phyloP scores from a whole-genome alignment of 306 rosid genomes.

The Vigna trinervia region DNA sequence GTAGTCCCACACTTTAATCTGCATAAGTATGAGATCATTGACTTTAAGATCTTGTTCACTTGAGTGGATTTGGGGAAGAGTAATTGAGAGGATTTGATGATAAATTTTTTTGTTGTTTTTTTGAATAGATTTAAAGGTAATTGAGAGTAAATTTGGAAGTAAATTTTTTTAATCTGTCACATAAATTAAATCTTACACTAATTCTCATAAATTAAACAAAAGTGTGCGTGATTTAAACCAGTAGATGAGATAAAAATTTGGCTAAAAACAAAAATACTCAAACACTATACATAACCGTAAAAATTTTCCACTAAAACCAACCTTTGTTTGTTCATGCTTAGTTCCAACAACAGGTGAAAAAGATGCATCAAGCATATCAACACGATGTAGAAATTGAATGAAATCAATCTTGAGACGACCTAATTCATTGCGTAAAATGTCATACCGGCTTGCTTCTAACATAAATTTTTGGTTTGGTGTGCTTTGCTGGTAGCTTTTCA shows the following conservation, averaged over 20 bases:
- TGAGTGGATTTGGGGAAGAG: too few species aligned
- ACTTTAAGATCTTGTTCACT: not conserved
- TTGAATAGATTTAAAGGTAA: too few species aligned
- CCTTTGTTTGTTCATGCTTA: constrained; percentile 46
- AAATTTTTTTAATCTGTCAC: too few species aligned
- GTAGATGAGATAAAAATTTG: constrained; percentile 1
- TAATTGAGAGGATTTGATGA: too few species aligned
- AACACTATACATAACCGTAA: constrained; percentile 33
- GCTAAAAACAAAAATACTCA: constrained; percentile 26
- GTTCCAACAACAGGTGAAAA: constrained; percentile 53
- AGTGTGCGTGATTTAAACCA: constrained; percentile 2
- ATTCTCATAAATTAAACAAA: not conserved
- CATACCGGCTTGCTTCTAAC: constrained; percentile 63
- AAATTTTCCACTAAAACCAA: constrained; percentile 47
- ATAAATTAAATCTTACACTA: too few species aligned
- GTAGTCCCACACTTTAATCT: constrained; percentile 20
- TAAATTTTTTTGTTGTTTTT: too few species aligned
- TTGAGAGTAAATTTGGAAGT: too few species aligned
- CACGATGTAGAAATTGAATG: constrained; percentile 57
- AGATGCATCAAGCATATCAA: constrained; percentile 51
- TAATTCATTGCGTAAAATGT: constrained; percentile 57
- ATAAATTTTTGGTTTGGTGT: constrained; percentile 57
- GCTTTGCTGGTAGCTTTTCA: constrained; percentile 65
- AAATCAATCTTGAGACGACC: constrained; percentile 66
- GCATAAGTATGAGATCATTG: constrained; percentile 25